Evolutionary conservation across 2,329 filamentous ascomycete species (phyloP).

Genomic region (Macrophomina pseudophaseolina): DNA sequence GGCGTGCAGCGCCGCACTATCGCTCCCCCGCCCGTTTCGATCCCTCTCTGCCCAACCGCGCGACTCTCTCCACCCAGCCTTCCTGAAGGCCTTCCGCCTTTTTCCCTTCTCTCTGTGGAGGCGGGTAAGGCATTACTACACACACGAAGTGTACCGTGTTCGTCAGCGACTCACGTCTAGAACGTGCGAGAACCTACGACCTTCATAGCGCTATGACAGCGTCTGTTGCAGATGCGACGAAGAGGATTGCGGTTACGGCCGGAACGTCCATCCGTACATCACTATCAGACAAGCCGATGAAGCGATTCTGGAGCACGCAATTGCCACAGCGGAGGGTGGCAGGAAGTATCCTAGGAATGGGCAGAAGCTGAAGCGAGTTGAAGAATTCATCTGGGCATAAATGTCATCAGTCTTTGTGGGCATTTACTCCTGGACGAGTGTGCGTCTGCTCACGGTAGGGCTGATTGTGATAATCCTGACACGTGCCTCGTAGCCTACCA

Average conservation of each 20-base stretch:
- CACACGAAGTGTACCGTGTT: neutral
- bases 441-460: too few species aligned
- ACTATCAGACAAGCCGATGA: too few species aligned
- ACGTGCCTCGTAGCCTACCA: too few species aligned
- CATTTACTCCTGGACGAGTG: too few species aligned
- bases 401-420: neutral
- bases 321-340: too few species aligned
- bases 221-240: neutral
- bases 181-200: neutral
- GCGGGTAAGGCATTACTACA: neutral
- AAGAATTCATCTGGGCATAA: too few species aligned
- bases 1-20: conserved; percentile 11
- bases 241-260: neutral
- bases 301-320: too few species aligned
- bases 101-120: neutral
- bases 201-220: neutral
- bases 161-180: neutral
- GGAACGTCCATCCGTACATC: neutral
- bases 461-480: too few species aligned
- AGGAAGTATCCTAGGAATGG: too few species aligned
- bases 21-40: neutral
- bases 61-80: too few species aligned
- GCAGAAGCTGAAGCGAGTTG: too few species aligned
- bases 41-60: neutral
- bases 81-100: too few species aligned